Base-by-base conservation (phyloP, 768 basidiomycete genomes). In the Tricholoma sp. region DNA sequence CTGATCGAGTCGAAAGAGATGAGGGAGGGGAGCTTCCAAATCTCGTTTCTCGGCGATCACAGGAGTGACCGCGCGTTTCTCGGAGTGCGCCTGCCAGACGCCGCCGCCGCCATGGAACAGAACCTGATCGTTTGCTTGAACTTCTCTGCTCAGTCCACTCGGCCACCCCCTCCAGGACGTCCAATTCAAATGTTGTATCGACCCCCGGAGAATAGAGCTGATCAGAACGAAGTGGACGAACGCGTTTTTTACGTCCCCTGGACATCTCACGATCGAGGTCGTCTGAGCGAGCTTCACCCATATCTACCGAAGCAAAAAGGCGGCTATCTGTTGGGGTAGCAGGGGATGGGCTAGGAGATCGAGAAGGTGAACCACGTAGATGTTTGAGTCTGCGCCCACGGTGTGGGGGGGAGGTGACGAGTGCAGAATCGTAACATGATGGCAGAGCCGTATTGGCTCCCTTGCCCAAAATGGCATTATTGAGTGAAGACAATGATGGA, bases 271-370 rank as follows among this genome's bases (percentile, higher is more conserved):
- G 59, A 48, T 52, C 52, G 44, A 59, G 37, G 37, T 64, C 61
- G 9, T 66, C 65, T 10, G 69, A 59, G 10, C 62, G 61, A 2
- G 59, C 33, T n/a, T 44, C 9, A 6, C 49, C 48, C n/a, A 50
- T 42, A 24, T 58, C 61, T 53, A 62, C 54, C 20, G 62, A 48
- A 18, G 44, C 31, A 11, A 58, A 51, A 29, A 57, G 42, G 36
- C 56, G 60, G 5, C 67, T 55, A 41, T 78, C 77, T 4, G 66
- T 59, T 1, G 83, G 83, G 0, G 81, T 83, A 6, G 69, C 61
- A 0, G 79, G 80, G 1, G 73, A 69, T 3, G 53, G 54, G 45
- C 61, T 61, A n/a, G 64, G 59, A 11, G 64, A 65, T 12, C 47
- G 58, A 6, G 60, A 61, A 13, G 45, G 53, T 11, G 65, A 70